Evolutionary conservation across 441 rosid genomes (phyloP).

Genomic region (Bruguiera hainesii): DNA sequence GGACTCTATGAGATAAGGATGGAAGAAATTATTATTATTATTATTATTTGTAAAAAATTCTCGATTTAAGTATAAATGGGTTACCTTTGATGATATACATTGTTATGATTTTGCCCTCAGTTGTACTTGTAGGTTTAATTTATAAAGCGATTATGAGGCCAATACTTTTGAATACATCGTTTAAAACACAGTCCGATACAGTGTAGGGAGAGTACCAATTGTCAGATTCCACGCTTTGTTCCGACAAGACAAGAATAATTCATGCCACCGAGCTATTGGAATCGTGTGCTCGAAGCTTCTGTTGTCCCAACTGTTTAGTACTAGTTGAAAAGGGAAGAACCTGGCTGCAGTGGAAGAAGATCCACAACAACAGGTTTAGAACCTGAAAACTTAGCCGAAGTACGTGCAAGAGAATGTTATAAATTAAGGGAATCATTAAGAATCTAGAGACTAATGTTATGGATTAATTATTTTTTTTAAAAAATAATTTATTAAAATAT

Average conservation of each 20-base stretch:
- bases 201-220: conserved; percentile 14
- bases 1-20: no score
- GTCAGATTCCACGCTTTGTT: conserved; percentile 10
- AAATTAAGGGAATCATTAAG: conserved; percentile 26
- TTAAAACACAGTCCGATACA: conserved; percentile 24
- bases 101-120: no score
- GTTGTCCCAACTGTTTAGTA: conserved; percentile 18
- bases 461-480: no score
- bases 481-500: no score
- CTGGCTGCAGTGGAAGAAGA: background rate
- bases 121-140: no score
- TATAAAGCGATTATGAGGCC: no score
- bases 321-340: conserved; percentile 1
- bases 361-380: background rate
- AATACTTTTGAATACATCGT: background rate
- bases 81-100: no score
- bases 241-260: conserved; percentile 9
- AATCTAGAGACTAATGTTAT: conserved; percentile 8
- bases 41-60: no score
- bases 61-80: no score
- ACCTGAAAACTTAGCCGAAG: conserved; percentile 1
- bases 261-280: conserved; percentile 22
- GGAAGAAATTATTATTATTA: no score
- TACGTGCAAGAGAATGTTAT: conserved; percentile 22
- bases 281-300: conserved; percentile 19